Conservation (phyloP, 495 filamentous ascomycete species). For the Hypomontagnella monticulosa region DNA sequence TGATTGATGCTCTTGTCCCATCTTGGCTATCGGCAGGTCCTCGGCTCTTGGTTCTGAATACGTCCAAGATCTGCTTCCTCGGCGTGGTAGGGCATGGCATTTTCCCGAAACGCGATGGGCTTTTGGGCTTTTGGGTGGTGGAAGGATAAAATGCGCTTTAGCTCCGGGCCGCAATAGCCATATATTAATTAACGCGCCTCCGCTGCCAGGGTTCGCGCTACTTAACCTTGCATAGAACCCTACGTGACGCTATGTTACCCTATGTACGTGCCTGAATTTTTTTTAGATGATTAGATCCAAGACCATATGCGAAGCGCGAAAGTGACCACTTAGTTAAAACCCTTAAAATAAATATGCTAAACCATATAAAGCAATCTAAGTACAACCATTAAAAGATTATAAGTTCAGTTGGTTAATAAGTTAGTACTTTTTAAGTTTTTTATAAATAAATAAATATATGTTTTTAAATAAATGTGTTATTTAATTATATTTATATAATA, state of each 20-base stretch:
- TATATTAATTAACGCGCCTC: conserved; percentile 39
- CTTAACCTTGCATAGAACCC: conserved; percentile 16
- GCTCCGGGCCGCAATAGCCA: conserved; percentile 44
- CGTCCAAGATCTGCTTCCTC: conserved; percentile 52
- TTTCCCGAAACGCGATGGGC: conserved; percentile 15
- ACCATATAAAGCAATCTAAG: no score
- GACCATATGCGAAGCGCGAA: no score
- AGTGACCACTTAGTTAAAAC: no score
- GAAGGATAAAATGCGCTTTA: conserved; percentile 17
- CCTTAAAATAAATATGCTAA: no score
- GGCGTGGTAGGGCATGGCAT: conserved; percentile 16
- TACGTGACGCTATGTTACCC: conserved; percentile 4
- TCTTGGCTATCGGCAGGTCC: conserved; percentile 80
- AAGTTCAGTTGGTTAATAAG: no score
- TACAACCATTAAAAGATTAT: no score
- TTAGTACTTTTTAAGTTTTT: no score
- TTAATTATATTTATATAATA: no score
- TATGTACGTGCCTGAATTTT: neutral
- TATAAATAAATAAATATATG: no score
- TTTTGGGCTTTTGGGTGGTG: conserved; percentile 3
- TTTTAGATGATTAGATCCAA: no score
- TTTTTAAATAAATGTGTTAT: no score
- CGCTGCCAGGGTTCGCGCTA: conserved; percentile 4
- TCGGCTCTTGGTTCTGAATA: conserved; percentile 70
- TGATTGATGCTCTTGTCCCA: conserved; percentile 39